Conservation (phyloP, 805 yeast species). For the Wickerhamiella slavikovae region DNA sequence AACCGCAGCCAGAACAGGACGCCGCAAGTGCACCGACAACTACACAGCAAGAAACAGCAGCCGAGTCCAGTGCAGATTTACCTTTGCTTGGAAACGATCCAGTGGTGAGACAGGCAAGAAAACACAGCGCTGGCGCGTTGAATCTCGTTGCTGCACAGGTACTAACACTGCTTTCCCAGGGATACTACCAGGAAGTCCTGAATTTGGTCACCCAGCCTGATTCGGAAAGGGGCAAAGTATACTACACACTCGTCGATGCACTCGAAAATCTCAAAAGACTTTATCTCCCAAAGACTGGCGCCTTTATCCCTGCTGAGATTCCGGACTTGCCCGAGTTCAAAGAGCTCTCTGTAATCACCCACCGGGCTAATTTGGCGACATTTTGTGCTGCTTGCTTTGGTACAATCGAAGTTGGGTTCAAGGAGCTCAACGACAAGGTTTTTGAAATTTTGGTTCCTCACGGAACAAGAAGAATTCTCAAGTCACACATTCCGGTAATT, state of each 20-base stretch:
- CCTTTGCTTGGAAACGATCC: neutral
- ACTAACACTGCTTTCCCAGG: conserved; percentile 38
- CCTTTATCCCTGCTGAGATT: conserved; percentile 7
- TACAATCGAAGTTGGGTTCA: conserved; percentile 68
- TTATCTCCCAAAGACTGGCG: conserved; percentile 21
- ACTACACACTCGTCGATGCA: conserved; percentile 45
- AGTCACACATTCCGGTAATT: conserved; percentile 60
- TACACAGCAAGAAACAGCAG: conserved; percentile 6
- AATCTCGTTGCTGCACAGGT: conserved; percentile 73
- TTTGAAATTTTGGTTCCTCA: conserved; percentile 73
- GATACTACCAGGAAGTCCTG: conserved; percentile 57
- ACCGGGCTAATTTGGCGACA: conserved; percentile 75
- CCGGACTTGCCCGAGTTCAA: conserved; percentile 17
- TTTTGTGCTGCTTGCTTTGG: conserved; percentile 78
- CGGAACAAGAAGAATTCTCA: conserved; percentile 35
- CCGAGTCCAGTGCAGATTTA: conserved; percentile 6
- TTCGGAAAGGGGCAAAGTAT: conserved; percentile 38
- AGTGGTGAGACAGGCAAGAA: conserved; percentile 6
- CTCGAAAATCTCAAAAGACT: conserved; percentile 60
- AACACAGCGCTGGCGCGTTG: conserved; percentile 33
- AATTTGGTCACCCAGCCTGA: conserved; percentile 47
- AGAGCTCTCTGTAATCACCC: conserved; percentile 24
- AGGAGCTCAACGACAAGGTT: conserved; percentile 65
- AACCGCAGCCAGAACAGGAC: neutral
- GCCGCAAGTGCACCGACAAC: neutral